Base-by-base conservation (phyloP, 2,329 filamentous ascomycete genomes). In the Talaromyces marneffei region DNA sequence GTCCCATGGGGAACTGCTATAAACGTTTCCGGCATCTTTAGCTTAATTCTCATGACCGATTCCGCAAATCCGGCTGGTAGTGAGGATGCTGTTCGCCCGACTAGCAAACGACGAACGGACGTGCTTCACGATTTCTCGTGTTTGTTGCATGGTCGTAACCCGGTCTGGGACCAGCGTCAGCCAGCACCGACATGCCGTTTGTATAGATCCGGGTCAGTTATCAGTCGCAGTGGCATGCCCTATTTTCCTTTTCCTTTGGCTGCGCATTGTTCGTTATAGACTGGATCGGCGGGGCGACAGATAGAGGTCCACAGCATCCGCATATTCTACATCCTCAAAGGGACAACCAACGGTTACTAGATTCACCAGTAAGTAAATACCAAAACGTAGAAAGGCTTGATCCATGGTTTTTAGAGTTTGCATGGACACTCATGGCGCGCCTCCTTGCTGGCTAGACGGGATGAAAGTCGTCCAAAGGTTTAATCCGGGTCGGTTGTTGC, bases 381-480 rank as follows among this genome's bases (percentile, higher is more conserved):
- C 25, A n/a, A 23, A 14, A 27, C 6, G 33, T 31, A 59, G 46
- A 53, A 31, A 33, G 57, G 48, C n/a, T 42, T 40, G 46, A 35
- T 4, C 46, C 60, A 55, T 59, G 39, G 40, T 50, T n/a, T 60
- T 62, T 59, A 62, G 42, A 59, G 37, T 58, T 62, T 39, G 39
- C 39, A 62, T 60, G 58, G 60, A n/a, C 27, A 54, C 54, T 39
- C 60, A 62, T 62, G 60, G 60, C 20, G 42, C 48, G 16, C 56
- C 48, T 59, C 60, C 60, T 62, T 62, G 56, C 60, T 53, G 60
- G 39, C 37, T 7, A 57, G 59, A 57, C 44, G 56, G 44, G 39
- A 50, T 33, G 35, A 39, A 35, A 52, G 20, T 33, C 18, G 16
- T 27, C 31, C 27, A 54, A 40, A 46, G 33, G 23, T 27, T 33